phyloP scores from a whole-genome alignment of 2,329 filamentous ascomycete species.

The Ceratocystis albifundus region DNA sequence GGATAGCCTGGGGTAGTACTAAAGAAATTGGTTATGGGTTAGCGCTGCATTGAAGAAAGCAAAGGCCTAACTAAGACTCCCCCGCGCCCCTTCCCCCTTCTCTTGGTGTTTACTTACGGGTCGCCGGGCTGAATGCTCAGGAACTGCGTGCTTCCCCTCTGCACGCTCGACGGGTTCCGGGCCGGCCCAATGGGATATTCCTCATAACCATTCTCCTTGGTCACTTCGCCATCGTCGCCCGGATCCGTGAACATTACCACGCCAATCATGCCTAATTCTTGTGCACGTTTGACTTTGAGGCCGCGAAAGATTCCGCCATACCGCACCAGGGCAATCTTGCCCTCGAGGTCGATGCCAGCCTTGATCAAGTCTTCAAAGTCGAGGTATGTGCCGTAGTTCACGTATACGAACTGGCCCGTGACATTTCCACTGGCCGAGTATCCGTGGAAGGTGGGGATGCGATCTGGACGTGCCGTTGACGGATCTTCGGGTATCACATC shows the following conservation, averaged over 20 bases:
- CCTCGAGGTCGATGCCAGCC: constrained; percentile 62
- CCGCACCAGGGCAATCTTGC: constrained; percentile 76
- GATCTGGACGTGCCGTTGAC: constrained; percentile 58
- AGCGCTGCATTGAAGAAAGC: neutral
- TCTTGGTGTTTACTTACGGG: constrained; percentile 38
- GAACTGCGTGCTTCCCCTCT: constrained; percentile 77
- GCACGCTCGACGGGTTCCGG: constrained; percentile 76
- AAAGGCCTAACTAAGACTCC: too few species aligned
- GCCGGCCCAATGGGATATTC: constrained; percentile 79
- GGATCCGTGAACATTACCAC: constrained; percentile 77
- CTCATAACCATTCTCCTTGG: constrained; percentile 67
- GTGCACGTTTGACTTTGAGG: constrained; percentile 82
- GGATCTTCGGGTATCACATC: constrained; percentile 74
- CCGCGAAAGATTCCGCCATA: constrained; percentile 83
- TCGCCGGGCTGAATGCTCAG: constrained; percentile 59
- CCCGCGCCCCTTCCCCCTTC: too few species aligned
- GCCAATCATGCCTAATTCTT: constrained; percentile 84
- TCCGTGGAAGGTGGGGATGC: constrained; percentile 85
- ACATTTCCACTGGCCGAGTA: constrained; percentile 90
- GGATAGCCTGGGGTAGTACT: constrained; percentile 83
- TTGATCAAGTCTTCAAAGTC: constrained; percentile 74
- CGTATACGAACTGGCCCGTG: constrained; percentile 74
- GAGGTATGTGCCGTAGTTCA: constrained; percentile 77
- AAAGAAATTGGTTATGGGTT: neutral
- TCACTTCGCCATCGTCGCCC: constrained; percentile 73